phyloP scores from a whole-genome alignment of 768 basidiomycete genomes.

The Boletus rubescentipes region DNA sequence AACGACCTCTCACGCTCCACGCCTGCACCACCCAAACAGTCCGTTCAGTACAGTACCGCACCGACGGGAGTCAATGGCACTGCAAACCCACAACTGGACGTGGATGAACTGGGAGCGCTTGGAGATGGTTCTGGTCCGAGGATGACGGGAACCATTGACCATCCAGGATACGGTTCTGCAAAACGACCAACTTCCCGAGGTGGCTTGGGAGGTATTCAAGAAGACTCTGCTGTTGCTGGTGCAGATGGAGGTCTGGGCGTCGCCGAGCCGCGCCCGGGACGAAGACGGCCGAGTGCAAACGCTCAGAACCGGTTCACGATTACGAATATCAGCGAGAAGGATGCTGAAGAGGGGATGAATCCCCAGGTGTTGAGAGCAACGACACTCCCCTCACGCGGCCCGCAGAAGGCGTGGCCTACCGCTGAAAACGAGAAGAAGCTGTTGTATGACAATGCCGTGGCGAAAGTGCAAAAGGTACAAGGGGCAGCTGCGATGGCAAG shows the following conservation, averaged over 20 bases:
- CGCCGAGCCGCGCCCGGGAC: constrained; percentile 19
- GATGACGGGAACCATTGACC: constrained; percentile 23
- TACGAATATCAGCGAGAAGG: constrained; percentile 40
- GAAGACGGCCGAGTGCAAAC: constrained; percentile 33
- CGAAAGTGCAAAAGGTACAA: constrained; percentile 39
- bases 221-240: constrained; percentile 7
- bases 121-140: constrained; percentile 7
- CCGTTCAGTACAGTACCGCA: constrained; percentile 30
- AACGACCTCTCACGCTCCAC: constrained; percentile 9
- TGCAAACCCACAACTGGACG: constrained; percentile 11
- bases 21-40: constrained; percentile 14
- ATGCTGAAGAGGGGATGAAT: constrained; percentile 36
- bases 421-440: constrained; percentile 49
- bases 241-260: constrained; percentile 2
- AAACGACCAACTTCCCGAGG: constrained; percentile 15
- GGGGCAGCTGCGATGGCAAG: constrained; percentile 29
- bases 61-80: constrained; percentile 24
- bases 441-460: constrained; percentile 40
- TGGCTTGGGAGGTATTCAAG: constrained; percentile 27
- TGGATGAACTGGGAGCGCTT: constrained; percentile 24
- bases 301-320: constrained; percentile 40
- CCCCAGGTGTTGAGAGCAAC: constrained; percentile 20
- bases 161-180: constrained; percentile 26
- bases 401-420: constrained; percentile 22
- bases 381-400: constrained; percentile 29